Percentiles rank a stretch among this genome's conserved stretches.
Conservation (phyloP, 2,329 filamentous ascomycete genomes). For the Ophiostoma triangulosporum region DNA sequence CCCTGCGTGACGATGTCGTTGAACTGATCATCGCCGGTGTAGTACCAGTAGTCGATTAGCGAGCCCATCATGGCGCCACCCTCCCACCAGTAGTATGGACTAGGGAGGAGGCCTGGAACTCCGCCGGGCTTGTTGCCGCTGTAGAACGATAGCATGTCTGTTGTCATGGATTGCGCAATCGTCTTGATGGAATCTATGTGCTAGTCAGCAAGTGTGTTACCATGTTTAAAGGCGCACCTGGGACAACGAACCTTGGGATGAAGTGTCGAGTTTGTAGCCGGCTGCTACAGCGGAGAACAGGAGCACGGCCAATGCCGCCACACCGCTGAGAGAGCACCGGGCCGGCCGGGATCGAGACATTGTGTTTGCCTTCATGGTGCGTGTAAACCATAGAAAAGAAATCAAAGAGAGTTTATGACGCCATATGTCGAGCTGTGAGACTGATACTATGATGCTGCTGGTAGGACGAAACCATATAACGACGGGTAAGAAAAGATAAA, state of each 20-base stretch:
- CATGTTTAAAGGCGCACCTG: not conserved
- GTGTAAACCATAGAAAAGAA: not conserved
- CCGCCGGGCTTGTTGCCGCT: conserved; percentile 34
- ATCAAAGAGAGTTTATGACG: not conserved
- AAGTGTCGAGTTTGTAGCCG: conserved; percentile 10
- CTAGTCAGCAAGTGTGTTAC: not conserved
- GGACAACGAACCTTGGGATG: conserved; percentile 3
- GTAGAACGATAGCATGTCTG: conserved; percentile 34
- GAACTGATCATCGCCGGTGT: conserved; percentile 42
- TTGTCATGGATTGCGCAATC: conserved; percentile 34
- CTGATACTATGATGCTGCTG: not conserved
- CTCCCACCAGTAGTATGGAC: conserved; percentile 41
- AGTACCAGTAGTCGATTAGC: conserved; percentile 67
- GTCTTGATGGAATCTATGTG: conserved; percentile 32
- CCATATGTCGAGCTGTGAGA: not conserved
- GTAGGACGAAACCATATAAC: not conserved
- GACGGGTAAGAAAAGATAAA: not conserved
- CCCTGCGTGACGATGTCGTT: conserved; percentile 54
- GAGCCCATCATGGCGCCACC: conserved; percentile 58
- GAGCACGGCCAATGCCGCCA: not conserved
- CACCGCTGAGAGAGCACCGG: not conserved
- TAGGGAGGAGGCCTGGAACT: conserved; percentile 32
- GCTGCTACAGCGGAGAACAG: not conserved
- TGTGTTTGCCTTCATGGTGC: not conserved
- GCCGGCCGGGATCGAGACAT: not conserved